Evolutionary conservation across 306 rosid genomes (phyloP).

Genomic region (Inga laurina): DNA sequence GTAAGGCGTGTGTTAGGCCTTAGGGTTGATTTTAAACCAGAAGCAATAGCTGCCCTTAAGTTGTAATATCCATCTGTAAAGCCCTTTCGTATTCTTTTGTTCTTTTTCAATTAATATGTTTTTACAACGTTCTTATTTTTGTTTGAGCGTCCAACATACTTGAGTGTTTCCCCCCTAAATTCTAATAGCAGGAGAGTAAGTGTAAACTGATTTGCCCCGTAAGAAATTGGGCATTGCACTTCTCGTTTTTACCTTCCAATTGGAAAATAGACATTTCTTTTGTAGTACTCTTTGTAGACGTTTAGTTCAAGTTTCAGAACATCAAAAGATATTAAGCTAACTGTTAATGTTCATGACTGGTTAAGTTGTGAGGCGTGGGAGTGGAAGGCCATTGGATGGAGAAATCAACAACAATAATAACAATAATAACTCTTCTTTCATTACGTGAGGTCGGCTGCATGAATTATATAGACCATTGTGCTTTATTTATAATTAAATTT

Average conservation of each 20-base stretch:
- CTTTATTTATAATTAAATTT: too few species aligned
- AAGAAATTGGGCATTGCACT: slow-evolving; percentile 5
- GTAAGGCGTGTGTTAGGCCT: slow-evolving; percentile 92
- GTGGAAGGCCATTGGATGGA: neutral
- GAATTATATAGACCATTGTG: too few species aligned
- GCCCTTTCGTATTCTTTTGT: slow-evolving; percentile 41
- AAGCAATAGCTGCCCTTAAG: slow-evolving; percentile 84
- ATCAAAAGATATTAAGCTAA: neutral
- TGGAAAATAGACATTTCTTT: neutral
- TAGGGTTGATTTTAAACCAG: slow-evolving; percentile 92
- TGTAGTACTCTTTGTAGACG: slow-evolving; percentile 14
- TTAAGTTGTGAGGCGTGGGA: neutral
- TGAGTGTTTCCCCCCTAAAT: neutral
- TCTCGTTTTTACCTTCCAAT: slow-evolving; percentile 1
- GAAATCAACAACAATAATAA: neutral
- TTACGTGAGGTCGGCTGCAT: too few species aligned
- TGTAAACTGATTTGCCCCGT: slow-evolving; percentile 5
- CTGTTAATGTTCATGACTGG: neutral
- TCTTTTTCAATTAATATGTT: slow-evolving; percentile 28
- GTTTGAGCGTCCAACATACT: slow-evolving; percentile 18
- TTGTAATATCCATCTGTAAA: slow-evolving; percentile 46
- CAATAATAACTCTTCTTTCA: too few species aligned
- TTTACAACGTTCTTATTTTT: slow-evolving; percentile 19
- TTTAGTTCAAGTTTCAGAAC: neutral
- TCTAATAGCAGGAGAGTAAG: slow-evolving; percentile 7